Evolutionary conservation across 2,329 filamentous ascomycete species (phyloP).

Genomic region (Paraphoma chrysanthemicola): DNA sequence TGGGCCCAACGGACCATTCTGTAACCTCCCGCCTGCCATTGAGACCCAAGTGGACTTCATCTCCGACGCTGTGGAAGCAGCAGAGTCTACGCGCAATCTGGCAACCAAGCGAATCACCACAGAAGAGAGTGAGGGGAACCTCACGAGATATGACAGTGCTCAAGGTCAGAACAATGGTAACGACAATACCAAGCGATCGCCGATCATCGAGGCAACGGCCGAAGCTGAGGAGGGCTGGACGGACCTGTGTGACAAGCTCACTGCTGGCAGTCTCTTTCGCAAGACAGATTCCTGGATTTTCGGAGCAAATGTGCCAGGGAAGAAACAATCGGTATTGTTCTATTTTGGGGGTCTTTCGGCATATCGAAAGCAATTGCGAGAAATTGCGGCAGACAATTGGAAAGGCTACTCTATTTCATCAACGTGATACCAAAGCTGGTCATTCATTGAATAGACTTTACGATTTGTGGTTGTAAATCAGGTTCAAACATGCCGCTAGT

Average conservation of each 20-base stretch:
- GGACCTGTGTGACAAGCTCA: slow-evolving; percentile 38
- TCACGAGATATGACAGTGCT: not conserved
- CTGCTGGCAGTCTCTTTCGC: slow-evolving; percentile 39
- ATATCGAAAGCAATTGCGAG: slow-evolving; percentile 5
- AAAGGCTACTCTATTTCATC: slow-evolving; percentile 2
- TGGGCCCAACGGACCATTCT: slow-evolving; percentile 53
- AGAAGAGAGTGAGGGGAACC: not conserved
- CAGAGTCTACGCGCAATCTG: slow-evolving; percentile 16
- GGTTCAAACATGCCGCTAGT: not conserved
- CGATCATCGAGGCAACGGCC: slow-evolving; percentile 38
- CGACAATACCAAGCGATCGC: slow-evolving; percentile 11
- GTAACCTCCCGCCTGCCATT: slow-evolving; percentile 47
- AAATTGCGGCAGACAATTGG: not conserved
- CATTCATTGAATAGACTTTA: no score
- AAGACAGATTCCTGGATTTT: slow-evolving; percentile 48
- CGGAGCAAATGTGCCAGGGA: slow-evolving; percentile 48
- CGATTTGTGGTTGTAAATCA: no score
- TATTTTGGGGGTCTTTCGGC: slow-evolving; percentile 40
- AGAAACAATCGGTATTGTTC: slow-evolving; percentile 45
- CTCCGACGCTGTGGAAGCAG: slow-evolving; percentile 41
- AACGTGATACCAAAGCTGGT: not conserved
- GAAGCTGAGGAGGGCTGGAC: slow-evolving; percentile 47
- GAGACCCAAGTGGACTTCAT: slow-evolving; percentile 51
- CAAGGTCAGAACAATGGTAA: not conserved
- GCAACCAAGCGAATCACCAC: not conserved